Percentiles rank a stretch among this genome's conserved stretches.
phyloP scores from a whole-genome alignment of 164 flowering plant species.

The Litsea cubeba region DNA sequence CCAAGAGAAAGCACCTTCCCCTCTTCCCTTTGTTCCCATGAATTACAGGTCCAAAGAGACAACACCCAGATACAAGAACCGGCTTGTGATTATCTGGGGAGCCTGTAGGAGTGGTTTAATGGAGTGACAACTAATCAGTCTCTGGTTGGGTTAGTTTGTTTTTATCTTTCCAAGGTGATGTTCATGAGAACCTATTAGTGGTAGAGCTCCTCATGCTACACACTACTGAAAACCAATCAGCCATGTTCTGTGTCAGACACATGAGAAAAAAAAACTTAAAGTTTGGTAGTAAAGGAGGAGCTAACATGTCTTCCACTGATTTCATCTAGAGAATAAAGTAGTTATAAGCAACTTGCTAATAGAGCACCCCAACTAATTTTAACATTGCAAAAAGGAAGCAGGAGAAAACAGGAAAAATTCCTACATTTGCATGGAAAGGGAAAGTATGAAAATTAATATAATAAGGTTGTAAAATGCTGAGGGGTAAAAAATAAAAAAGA shows the following conservation, averaged over 20 bases:
- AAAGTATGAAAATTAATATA: background rate
- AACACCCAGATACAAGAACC: constrained; percentile 17
- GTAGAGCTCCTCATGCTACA: constrained; percentile 9
- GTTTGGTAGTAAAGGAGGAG: constrained; percentile 27
- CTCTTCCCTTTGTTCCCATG: constrained; percentile 34
- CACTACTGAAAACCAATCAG: constrained; percentile 27
- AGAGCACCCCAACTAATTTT: background rate
- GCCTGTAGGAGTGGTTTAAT: constrained; percentile 14
- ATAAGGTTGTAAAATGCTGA: background rate
- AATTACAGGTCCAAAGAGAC: constrained; percentile 1
- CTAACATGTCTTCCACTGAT: constrained; percentile 57
- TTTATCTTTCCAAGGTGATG: constrained; percentile 15
- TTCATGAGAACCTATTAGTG: constrained; percentile 21
- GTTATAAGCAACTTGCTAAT: constrained; percentile 7
- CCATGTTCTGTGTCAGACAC: constrained; percentile 30
- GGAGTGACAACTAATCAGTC: constrained; percentile 5
- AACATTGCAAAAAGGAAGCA: background rate
- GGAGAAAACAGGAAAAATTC: constrained; percentile 15
- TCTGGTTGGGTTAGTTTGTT: constrained; percentile 15
- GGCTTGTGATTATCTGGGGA: constrained; percentile 6
- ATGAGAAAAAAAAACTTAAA: constrained; percentile 18
- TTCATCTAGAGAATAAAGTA: constrained; percentile 25
- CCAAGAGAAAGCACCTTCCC: constrained; percentile 21
- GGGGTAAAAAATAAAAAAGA: too few relatives aligned
- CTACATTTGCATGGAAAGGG: constrained; percentile 7